phyloP scores from a whole-genome alignment of 495 filamentous ascomycete genomes.

The Extremus antarcticus region DNA sequence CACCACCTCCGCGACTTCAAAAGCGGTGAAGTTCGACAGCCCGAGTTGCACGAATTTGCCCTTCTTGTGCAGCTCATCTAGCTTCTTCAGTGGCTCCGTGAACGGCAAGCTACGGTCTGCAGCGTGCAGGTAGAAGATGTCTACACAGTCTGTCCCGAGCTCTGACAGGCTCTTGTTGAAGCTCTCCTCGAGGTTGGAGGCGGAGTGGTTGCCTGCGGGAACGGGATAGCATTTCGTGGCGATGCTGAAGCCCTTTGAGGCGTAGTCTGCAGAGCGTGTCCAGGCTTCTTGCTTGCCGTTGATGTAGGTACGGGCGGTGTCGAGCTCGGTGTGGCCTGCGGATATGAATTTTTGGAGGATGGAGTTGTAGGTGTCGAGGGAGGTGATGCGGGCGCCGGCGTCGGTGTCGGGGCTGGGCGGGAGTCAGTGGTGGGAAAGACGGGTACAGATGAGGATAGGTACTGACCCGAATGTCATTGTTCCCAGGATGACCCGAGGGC shows the following conservation, averaged over 20 bases:
- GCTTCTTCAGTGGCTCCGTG: conserved; percentile 62
- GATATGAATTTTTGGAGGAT: conserved; percentile 45
- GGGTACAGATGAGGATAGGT: not conserved
- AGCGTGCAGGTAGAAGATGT: conserved; percentile 84
- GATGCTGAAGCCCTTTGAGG: conserved; percentile 67
- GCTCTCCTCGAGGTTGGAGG: conserved; percentile 47
- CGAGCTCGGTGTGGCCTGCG: conserved; percentile 46
- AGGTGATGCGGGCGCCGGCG: conserved; percentile 26
- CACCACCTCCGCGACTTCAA: conserved; percentile 83
- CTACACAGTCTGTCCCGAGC: conserved; percentile 63
- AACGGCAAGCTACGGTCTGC: conserved; percentile 59
- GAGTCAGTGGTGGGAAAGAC: not conserved
- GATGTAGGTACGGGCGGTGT: conserved; percentile 59
- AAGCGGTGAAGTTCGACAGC: conserved; percentile 75
- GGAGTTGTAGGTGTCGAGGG: conserved; percentile 29
- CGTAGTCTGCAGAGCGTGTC: conserved; percentile 65
- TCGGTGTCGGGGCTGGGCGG: not conserved
- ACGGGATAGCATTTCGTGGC: conserved; percentile 77
- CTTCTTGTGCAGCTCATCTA: conserved; percentile 72
- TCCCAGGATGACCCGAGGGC: conserved; percentile 48
- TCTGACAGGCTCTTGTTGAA: conserved; percentile 58
- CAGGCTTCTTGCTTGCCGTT: conserved; percentile 71
- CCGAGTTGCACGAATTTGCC: conserved; percentile 80
- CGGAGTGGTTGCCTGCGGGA: conserved; percentile 46
- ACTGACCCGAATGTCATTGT: conserved; percentile 43